phyloP scores from a whole-genome alignment of 1,284 basidiomycete genomes.

The Irpex sp. region DNA sequence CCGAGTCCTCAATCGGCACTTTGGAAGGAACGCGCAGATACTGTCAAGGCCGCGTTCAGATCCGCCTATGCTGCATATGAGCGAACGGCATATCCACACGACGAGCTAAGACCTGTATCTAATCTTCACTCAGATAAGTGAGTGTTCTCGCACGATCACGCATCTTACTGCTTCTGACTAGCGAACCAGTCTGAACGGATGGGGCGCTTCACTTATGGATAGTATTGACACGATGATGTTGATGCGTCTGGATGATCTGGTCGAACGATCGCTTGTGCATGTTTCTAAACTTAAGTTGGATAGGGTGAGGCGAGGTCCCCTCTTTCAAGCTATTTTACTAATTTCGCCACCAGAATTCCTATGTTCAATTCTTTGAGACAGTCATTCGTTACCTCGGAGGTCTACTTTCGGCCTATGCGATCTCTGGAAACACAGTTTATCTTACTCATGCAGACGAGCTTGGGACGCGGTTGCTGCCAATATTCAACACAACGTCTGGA shows the following conservation, averaged over 20 bases:
- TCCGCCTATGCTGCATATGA: slow-evolving; percentile 53
- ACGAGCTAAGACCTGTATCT: slow-evolving; percentile 48
- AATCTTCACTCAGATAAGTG: slow-evolving; percentile 28
- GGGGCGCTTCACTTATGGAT: slow-evolving; percentile 75
- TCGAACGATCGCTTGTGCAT: slow-evolving; percentile 54
- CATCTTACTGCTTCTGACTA: neutral
- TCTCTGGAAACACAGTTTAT: slow-evolving; percentile 46
- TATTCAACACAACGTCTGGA: slow-evolving; percentile 42
- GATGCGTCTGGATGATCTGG: slow-evolving; percentile 64
- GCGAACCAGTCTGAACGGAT: slow-evolving; percentile 53
- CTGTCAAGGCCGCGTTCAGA: slow-evolving; percentile 51
- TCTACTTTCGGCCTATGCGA: slow-evolving; percentile 58
- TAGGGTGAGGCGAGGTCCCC: slow-evolving; percentile 21
- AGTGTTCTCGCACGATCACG: slow-evolving; percentile 8
- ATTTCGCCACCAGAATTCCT: slow-evolving; percentile 18
- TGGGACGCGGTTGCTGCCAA: slow-evolving; percentile 40
- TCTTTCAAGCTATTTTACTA: neutral
- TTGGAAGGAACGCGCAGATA: slow-evolving; percentile 23
- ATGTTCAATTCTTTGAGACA: slow-evolving; percentile 59
- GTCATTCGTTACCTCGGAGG: slow-evolving; percentile 68
- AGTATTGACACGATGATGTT: slow-evolving; percentile 74
- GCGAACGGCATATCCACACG: slow-evolving; percentile 46
- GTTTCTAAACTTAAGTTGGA: slow-evolving; percentile 56
- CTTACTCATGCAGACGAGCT: slow-evolving; percentile 44
- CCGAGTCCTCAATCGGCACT: neutral